Evolutionary conservation across 495 filamentous ascomycete species (phyloP).

Genomic region (Pyrenopolyporus hunteri): DNA sequence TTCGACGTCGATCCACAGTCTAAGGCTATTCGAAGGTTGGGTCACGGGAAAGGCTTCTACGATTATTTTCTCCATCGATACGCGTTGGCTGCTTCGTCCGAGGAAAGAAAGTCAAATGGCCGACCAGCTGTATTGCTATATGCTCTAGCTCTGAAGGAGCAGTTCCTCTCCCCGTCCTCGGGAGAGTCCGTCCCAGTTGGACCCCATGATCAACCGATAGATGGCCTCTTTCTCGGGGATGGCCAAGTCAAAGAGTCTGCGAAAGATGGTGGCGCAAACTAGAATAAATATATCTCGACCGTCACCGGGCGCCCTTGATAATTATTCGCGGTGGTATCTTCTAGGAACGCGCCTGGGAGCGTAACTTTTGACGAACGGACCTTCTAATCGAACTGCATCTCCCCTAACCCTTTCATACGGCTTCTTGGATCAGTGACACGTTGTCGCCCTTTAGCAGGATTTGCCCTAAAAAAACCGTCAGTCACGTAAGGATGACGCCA

Average conservation of each 20-base stretch:
- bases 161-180: constrained; percentile 68
- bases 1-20: constrained; percentile 68
- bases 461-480: constrained; percentile 70
- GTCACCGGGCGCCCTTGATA: constrained; percentile 7
- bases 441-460: constrained; percentile 98
- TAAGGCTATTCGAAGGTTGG: constrained; percentile 70
- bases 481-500: constrained; percentile 1
- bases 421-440: constrained; percentile 84
- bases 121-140: constrained; percentile 64
- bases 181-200: constrained; percentile 66
- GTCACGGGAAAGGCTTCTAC: constrained; percentile 97
- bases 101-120: constrained; percentile 60
- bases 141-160: constrained; percentile 87
- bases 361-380: constrained; percentile 6
- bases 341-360: neutral
- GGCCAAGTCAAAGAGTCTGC: constrained; percentile 51
- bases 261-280: constrained; percentile 23
- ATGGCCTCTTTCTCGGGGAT: constrained; percentile 54
- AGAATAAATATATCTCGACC: constrained; percentile 31
- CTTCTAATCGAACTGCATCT: neutral
- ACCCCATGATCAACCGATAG: constrained; percentile 54
- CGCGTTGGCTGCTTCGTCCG: constrained; percentile 50
- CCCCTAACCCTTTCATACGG: constrained; percentile 33
- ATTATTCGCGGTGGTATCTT: constrained; percentile 13
- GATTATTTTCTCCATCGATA: constrained; percentile 87